Percentiles rank a stretch among this genome's conserved stretches.
Conservation (phyloP, 1,139 yeast genomes). For the Pichia sp. region DNA sequence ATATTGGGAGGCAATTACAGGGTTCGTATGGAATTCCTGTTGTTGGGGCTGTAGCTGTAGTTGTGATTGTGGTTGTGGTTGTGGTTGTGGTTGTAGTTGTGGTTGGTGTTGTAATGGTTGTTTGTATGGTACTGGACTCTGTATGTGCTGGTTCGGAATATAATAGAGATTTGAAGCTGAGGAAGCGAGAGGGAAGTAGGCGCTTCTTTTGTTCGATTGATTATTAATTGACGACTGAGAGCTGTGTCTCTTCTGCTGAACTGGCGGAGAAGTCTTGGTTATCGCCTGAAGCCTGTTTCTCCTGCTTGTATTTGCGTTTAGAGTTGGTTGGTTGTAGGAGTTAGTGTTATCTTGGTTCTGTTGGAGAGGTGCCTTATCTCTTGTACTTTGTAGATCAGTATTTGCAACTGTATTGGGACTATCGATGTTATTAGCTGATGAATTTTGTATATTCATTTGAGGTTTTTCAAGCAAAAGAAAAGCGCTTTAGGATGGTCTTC, state of each 20-base stretch:
- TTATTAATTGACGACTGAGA: constrained; percentile 28
- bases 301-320: constrained; percentile 2
- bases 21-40: constrained; percentile 5
- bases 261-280: constrained; percentile 20
- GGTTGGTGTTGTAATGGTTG: background rate
- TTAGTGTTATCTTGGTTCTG: background rate
- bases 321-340: background rate
- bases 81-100: constrained; percentile 3
- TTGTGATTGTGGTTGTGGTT: constrained; percentile 1
- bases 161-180: background rate
- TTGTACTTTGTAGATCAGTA: background rate
- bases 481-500: background rate
- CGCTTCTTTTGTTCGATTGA: constrained; percentile 26
- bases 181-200: constrained; percentile 17
- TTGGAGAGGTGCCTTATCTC: background rate
- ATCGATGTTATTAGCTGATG: constrained; percentile 3
- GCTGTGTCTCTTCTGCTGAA: constrained; percentile 32
- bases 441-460: constrained; percentile 10
- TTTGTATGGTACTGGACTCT: background rate
- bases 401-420: constrained; percentile 1
- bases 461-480: background rate
- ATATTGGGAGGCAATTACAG: constrained; percentile 10
- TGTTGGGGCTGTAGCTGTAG: constrained; percentile 5
- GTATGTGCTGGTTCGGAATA: constrained; percentile 5
- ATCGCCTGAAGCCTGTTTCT: constrained; percentile 21